These are phyloP conservation scores for Cutaneotrichosporon dermatis DNA, from an alignment of 1,284 basidiomycete species.

Conservation along the genomic window DNA sequence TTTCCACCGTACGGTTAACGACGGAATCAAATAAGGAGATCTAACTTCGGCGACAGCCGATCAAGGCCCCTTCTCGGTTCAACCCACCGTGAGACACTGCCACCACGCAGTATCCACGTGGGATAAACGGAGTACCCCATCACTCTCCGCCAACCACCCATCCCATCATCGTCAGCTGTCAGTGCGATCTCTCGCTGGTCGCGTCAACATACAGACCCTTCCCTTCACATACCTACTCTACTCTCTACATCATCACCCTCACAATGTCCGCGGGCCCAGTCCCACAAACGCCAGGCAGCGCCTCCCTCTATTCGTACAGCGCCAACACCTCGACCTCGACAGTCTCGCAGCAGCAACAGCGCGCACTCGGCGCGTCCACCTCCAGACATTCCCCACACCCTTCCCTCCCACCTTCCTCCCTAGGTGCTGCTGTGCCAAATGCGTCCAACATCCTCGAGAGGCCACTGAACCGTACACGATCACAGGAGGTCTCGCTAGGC, in stretches of 20 bases:
- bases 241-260: not conserved
- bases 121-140: too few species aligned
- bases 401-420: conserved; percentile 3
- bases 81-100: too few species aligned
- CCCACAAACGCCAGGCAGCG: not conserved
- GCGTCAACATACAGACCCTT: not conserved
- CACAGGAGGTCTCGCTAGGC: conserved; percentile 70
- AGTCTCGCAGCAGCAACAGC: conserved; percentile 12
- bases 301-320: conserved; percentile 14
- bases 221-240: not conserved
- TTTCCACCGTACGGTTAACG: not conserved
- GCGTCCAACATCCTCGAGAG: conserved; percentile 63
- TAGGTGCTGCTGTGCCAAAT: not conserved
- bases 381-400: conserved; percentile 7
- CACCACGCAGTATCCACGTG: not conserved
- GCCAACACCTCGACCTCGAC: conserved; percentile 15
- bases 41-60: not conserved
- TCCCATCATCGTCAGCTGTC: too few species aligned
- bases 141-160: too few species aligned
- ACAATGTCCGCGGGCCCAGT: not conserved
- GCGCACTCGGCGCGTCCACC: conserved; percentile 8
- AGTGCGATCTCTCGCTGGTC: not conserved
- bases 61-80: not conserved
- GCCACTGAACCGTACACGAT: conserved; percentile 73
- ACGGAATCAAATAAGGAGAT: not conserved